Evolutionary conservation across 345 rosid species (phyloP).

Genomic region (Melaleuca quinquenervia): DNA sequence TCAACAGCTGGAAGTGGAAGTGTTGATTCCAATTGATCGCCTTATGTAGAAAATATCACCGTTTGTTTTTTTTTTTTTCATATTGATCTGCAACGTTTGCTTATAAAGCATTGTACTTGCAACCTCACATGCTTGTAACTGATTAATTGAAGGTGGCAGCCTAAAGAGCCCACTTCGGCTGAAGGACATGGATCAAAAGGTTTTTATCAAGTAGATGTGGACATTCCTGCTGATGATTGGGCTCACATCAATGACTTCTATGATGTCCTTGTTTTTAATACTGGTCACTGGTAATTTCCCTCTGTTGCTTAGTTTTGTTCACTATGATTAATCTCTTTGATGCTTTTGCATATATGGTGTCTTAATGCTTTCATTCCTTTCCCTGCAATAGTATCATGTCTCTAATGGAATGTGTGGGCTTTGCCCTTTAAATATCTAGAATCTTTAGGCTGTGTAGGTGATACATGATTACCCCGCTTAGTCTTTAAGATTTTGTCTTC

Average conservation of each 20-base stretch:
- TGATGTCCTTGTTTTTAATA: slow-evolving; percentile 75
- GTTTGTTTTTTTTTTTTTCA: background rate
- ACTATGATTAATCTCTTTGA: background rate
- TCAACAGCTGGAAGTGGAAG: background rate
- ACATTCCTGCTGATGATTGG: slow-evolving; percentile 86
- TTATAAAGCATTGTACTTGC: background rate
- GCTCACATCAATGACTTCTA: slow-evolving; percentile 48
- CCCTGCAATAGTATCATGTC: background rate
- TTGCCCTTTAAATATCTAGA: background rate
- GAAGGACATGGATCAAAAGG: slow-evolving; percentile 39
- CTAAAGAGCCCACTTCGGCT: slow-evolving; percentile 17
- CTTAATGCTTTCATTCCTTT: background rate
- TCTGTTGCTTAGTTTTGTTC: background rate
- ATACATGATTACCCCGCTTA: background rate
- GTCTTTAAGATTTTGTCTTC: background rate
- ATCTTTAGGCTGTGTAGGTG: background rate
- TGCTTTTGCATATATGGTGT: background rate
- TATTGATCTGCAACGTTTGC: background rate
- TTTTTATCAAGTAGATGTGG: slow-evolving; percentile 70
- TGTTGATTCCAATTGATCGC: background rate
- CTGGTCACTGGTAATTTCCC: slow-evolving; percentile 81
- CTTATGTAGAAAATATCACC: background rate
- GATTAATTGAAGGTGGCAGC: slow-evolving; percentile 80
- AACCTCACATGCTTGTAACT: slow-evolving; percentile 36
- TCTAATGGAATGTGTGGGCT: background rate